Base-by-base conservation (phyloP, 2,329 filamentous ascomycete genomes). In the Penicillium sp. region DNA sequence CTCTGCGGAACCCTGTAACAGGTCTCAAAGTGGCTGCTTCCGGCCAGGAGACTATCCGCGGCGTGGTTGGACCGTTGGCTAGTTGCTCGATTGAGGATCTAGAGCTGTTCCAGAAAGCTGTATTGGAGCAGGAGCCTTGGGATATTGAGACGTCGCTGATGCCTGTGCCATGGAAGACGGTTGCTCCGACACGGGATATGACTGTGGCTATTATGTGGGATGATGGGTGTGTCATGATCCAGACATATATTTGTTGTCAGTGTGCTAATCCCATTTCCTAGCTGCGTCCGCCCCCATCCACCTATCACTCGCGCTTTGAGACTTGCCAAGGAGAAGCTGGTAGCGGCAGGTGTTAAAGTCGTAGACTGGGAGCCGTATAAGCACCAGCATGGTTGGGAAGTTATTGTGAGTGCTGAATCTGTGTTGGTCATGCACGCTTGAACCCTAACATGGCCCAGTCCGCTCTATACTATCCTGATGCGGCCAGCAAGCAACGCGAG, bases 201-300 rank as follows among this genome's bases (percentile, higher is more conserved):
- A 71, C 70, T 0, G 59, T 90, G 52, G 87, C 77, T 5, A 81
- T 90, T 33, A 77, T 89, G 71, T 85, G 82, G 81, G 76, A 87
- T 69, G 88, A 90, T 67, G 83, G 81, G 70, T 72, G 61, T 39
- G 59, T 59, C 29, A 21, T 8, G 13, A 25, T 11, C 13, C 9
- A 38, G 8, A 21, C 2, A 25, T 5, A 11, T 27, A 5, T 36
- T 1, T 15, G 5, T 2, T 7, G 21, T 5, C n/a, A n/a, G 21
- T 25, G 2, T 34, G 33, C 39, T 55, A 40, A 55, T 38, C 29
- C n/a, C 15, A 34, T 29, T n/a, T 21, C 6, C 10, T 21, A 73
- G 70, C 10, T 78, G 86, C 49, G 86, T 88, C 5, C 78, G 72
- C 6, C 87, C 88, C 0, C 88, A 89, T 50, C 87, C 88, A 3